phyloP scores from a whole-genome alignment of 495 filamentous ascomycete genomes.

The Trichocladium antarcticum region DNA sequence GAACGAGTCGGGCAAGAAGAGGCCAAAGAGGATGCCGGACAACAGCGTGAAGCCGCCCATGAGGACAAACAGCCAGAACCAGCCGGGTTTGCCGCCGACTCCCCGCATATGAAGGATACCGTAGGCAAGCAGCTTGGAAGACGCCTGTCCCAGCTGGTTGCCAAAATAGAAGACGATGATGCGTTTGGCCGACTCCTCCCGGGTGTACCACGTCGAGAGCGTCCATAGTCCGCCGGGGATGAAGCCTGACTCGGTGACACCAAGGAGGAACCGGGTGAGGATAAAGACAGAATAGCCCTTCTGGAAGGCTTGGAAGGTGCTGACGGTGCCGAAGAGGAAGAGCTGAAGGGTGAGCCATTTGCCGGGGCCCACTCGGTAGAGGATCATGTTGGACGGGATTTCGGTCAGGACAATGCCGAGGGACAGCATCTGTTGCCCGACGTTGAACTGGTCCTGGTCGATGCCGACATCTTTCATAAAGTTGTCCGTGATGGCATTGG shows the following conservation, averaged over 20 bases:
- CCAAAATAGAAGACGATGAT: conserved; percentile 50
- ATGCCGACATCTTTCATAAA: conserved; percentile 45
- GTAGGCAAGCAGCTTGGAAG: conserved; percentile 29
- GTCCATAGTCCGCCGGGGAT: conserved; percentile 52
- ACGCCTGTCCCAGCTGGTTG: conserved; percentile 41
- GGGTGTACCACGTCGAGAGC: conserved; percentile 52
- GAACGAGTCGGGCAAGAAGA: conserved; percentile 45
- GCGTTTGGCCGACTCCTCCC: conserved; percentile 44
- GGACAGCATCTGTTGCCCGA: conserved; percentile 46
- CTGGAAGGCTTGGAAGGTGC: conserved; percentile 49
- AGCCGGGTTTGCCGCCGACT: conserved; percentile 40
- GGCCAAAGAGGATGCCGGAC: conserved; percentile 39
- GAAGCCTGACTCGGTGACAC: conserved; percentile 45
- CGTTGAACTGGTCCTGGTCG: conserved; percentile 47
- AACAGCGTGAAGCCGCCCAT: conserved; percentile 46
- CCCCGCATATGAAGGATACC: conserved; percentile 35
- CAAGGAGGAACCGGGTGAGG: conserved; percentile 43
- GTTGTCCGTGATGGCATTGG: conserved; percentile 24
- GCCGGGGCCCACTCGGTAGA: conserved; percentile 47
- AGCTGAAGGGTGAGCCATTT: conserved; percentile 49
- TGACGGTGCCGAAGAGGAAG: conserved; percentile 46
- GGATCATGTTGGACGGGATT: conserved; percentile 47
- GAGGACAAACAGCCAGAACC: conserved; percentile 50
- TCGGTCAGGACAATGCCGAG: conserved; percentile 48
- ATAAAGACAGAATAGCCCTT: conserved; percentile 40